Evolutionary conservation across 2,329 filamentous ascomycete genomes (phyloP).

Genomic region (Penicillium hordei): DNA sequence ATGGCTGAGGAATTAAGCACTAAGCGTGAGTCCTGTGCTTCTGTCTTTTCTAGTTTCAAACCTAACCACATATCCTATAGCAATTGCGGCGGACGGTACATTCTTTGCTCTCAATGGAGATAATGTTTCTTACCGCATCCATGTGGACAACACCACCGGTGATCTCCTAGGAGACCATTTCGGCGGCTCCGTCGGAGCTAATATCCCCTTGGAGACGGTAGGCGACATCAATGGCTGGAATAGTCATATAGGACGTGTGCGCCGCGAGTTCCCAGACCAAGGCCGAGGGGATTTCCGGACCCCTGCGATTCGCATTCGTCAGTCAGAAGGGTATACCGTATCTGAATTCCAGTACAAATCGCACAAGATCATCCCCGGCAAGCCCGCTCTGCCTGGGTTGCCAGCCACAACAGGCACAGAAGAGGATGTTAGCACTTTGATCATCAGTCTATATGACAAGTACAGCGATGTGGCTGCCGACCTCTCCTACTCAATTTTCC

Average conservation of each 20-base stretch:
- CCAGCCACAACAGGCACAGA: conserved; percentile 60
- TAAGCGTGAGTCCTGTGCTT: neutral
- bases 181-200: conserved; percentile 56
- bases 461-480: conserved; percentile 59
- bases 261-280: conserved; percentile 64
- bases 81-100: conserved; percentile 55
- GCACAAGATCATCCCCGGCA: conserved; percentile 56
- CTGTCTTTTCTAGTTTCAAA: neutral
- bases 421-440: conserved; percentile 58
- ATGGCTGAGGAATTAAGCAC: conserved; percentile 1
- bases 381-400: conserved; percentile 57
- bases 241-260: conserved; percentile 50
- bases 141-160: conserved; percentile 56
- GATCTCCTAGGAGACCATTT: conserved; percentile 64
- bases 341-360: conserved; percentile 60
- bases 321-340: conserved; percentile 59
- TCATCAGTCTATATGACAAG: conserved; percentile 59
- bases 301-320: conserved; percentile 61
- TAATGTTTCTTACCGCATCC: conserved; percentile 62
- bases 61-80: conserved; percentile 30
- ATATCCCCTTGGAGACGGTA: conserved; percentile 45
- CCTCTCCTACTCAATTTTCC: conserved; percentile 64
- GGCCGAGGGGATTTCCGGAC: conserved; percentile 63
- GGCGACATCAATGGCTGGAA: conserved; percentile 54
- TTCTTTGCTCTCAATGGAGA: conserved; percentile 59